These are phyloP conservation scores for Cryptosporidium viatorum DNA, from an alignment of 169 alveolate genomes.

Conservation along the genomic window DNA sequence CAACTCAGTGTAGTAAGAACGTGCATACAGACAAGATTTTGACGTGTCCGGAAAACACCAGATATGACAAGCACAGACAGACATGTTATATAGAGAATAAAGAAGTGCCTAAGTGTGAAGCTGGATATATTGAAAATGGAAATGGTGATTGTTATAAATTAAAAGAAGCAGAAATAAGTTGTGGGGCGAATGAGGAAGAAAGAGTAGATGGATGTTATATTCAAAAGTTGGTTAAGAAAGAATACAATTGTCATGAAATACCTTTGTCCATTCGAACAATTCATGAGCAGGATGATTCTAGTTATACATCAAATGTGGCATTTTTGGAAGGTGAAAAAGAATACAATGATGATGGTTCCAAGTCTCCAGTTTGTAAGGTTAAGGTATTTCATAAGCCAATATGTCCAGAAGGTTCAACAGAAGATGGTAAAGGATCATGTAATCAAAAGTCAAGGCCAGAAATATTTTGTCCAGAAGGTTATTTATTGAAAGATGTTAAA, in stretches of 20 bases:
- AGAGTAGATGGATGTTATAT: conserved; percentile 58
- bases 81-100: conserved; percentile 41
- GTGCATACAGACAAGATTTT: conserved; percentile 58
- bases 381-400: conserved; percentile 65
- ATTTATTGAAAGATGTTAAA: conserved; percentile 9
- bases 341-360: conserved; percentile 45
- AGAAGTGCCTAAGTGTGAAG: conserved; percentile 33
- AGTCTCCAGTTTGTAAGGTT: conserved; percentile 33
- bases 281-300: not conserved
- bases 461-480: conserved; percentile 54
- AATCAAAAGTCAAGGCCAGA: conserved; percentile 15
- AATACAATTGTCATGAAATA: conserved; percentile 41
- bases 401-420: conserved; percentile 33
- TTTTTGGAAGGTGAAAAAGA: conserved; percentile 42
- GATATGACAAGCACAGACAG: conserved; percentile 28
- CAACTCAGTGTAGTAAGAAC: conserved; percentile 47
- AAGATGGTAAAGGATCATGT: conserved; percentile 28
- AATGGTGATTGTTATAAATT: conserved; percentile 50
- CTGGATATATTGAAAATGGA: conserved; percentile 67
- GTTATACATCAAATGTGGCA: conserved; percentile 34
- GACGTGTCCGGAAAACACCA: conserved; percentile 51
- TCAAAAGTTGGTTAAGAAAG: conserved; percentile 17
- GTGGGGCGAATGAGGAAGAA: conserved; percentile 34
- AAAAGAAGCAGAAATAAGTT: conserved; percentile 55
- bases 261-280: conserved; percentile 20